Base-by-base conservation (phyloP, 2,329 filamentous ascomycete species). In the Stylonectria norvegica region DNA sequence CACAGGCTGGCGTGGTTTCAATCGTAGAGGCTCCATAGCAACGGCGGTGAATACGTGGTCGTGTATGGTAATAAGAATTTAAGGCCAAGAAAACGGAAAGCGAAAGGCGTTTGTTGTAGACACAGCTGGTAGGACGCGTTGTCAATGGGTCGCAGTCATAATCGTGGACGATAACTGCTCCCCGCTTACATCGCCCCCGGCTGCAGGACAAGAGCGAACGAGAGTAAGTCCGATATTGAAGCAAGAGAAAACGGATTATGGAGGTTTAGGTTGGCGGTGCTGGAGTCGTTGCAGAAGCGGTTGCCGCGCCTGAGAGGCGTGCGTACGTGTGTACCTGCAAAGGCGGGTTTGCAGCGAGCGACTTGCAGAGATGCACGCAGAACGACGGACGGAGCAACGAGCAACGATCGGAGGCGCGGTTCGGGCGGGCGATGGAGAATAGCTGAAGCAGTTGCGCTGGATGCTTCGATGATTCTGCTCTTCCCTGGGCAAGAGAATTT, bases 11-110 rank as follows among this genome's bases (percentile, higher is more conserved):
- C 74, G 67, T 29, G 68, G 66, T 60, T 78, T 78, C 28, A 78
- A 63, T 52, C 70, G 72, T 57, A 78, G 58, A 30, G 73, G 65
- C 36, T 78, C 78, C 73, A 84, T 81, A 45, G 53, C 56, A 45
- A 43, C 37, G 39, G 38, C 19, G 43, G 35, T 48, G 27, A n/a
- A n/a, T n/a, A n/a, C n/a, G n/a, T n/a, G n/a, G n/a, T n/a, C n/a
- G n/a, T n/a, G n/a, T n/a, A n/a, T n/a, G n/a, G n/a, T n/a, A n/a
- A n/a, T n/a, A n/a, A n/a, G n/a, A 22, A 32, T 39, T 38, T 23
- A 33, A 33, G 38, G 36, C 36, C 40, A 52, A 52, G 20, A 30
- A 41, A 34, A n/a, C 19, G 22, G 42, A 36, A 30, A 43, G 38
- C 17, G 34, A 31, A 43, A 33, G n/a, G 3, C 16, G 16, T 42